Base-by-base conservation (phyloP, 2,329 filamentous ascomycete genomes). In the Aschersonia sp. region DNA sequence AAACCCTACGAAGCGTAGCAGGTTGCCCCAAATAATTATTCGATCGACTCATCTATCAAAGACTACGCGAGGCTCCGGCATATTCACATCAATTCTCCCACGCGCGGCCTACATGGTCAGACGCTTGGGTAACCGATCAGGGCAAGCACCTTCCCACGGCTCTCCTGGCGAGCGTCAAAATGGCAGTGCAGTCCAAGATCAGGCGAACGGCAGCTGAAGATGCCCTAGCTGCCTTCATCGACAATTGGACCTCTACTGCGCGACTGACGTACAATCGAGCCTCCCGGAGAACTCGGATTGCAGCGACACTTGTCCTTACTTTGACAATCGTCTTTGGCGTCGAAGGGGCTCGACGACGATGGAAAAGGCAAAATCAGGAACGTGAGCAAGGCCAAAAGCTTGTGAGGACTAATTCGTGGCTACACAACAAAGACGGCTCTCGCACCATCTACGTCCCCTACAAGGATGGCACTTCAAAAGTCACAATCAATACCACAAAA, bases 361-460 rank as follows among this genome's bases (percentile, higher is more conserved):
- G 86, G 76, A 81, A 75, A 59, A 78, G 74, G 49, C 74, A 79
- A 50, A 78, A 77, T 45, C 81, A 80, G 53, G 90, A 97, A 65
- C 81, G 79, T 54, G 88, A 92, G 56, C 84, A 88, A 55, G 89
- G 89, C 5, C 74, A 79, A 52, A 84, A 85, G 53, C 74, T 98
- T 47, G 70, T 97, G 52, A 79, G 92, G 49, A 83, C 86, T 50
- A 98, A 98, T 66, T 97, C 90, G 32, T 94, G 88, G 58, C 72
- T 97, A 52, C 79, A 85, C 65, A 87, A 90, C 57, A 95, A 95
- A 67, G 92, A 97, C 71, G 92, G 92, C 45, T 90, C 87, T 45
- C 77, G 92, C 48, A 94, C 88, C 11, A 92, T 98, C 49, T 97
- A 92, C 60, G 92, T 98, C 31, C 89, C 90, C 2, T 92, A 95